Evolutionary conservation across 306 rosid genomes (phyloP).

Genomic region (Myrica gale): DNA sequence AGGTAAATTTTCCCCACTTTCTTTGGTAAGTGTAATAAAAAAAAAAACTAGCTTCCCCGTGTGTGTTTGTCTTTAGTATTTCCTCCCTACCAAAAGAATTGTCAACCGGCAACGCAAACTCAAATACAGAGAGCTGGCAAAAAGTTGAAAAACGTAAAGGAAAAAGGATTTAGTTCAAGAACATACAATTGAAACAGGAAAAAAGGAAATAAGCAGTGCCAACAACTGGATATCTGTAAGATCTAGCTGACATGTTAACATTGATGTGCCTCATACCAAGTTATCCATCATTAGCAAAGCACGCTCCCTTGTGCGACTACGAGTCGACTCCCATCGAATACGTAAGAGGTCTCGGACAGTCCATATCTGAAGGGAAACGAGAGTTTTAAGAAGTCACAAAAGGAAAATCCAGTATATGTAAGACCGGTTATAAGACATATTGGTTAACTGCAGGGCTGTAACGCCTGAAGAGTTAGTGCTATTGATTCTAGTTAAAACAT

Average conservation of each 20-base stretch:
- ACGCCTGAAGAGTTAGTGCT: not conserved
- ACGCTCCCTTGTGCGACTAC: constrained; percentile 90
- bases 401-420: not conserved
- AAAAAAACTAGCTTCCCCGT: not conserved
- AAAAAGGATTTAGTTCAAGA: constrained; percentile 6
- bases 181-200: constrained; percentile 6
- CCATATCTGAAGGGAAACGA: constrained; percentile 47
- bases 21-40: too few relatives aligned
- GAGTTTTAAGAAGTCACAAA: constrained; percentile 11
- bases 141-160: not conserved
- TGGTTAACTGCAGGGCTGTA: not conserved
- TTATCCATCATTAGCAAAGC: constrained; percentile 83
- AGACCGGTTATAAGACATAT: not conserved
- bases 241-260: not conserved
- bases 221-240: constrained; percentile 12
- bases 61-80: not conserved
- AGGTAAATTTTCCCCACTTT: too few relatives aligned
- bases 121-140: not conserved
- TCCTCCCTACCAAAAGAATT: not conserved
- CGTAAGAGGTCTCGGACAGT: constrained; percentile 69
- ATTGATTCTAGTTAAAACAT: not conserved
- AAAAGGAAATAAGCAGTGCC: constrained; percentile 4
- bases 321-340: constrained; percentile 86
- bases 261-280: constrained; percentile 56
- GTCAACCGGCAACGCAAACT: not conserved